A percentile compares a stretch with the other conserved stretches of the same genome.
Evolutionary conservation across 169 alveolate genomes (phyloP).

Genomic region (Plasmodium yoelii): DNA sequence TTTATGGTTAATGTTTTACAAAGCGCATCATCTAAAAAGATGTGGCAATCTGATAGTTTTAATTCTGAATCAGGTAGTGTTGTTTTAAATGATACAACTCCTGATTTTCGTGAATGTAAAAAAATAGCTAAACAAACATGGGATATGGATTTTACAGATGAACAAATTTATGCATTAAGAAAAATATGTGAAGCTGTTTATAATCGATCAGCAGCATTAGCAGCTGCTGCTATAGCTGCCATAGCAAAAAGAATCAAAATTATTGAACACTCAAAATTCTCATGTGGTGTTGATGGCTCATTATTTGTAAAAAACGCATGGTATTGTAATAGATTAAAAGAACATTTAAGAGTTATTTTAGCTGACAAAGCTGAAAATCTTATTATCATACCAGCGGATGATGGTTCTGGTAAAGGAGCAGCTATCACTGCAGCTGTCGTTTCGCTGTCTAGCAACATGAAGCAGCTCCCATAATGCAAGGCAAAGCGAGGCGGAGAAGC

Average conservation of each 20-base stretch:
- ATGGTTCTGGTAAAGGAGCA: conserved; percentile 93
- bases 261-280: conserved; percentile 79
- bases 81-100: conserved; percentile 83
- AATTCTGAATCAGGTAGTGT: conserved; percentile 83
- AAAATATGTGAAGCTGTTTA: conserved; percentile 85
- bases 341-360: conserved; percentile 80
- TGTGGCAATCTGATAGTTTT: conserved; percentile 84
- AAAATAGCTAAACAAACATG: conserved; percentile 81
- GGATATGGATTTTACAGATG: conserved; percentile 82
- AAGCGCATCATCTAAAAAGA: conserved; percentile 86
- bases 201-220: conserved; percentile 90
- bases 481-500: no score
- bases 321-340: conserved; percentile 84
- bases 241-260: conserved; percentile 86
- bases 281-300: conserved; percentile 90
- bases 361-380: conserved; percentile 81
- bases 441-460: neutral
- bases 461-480: neutral
- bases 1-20: conserved; percentile 83
- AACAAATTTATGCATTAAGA: conserved; percentile 75
- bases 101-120: conserved; percentile 74
- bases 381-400: conserved; percentile 86
- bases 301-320: conserved; percentile 87
- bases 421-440: conserved; percentile 92
- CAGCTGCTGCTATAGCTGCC: conserved; percentile 88